These are phyloP conservation scores for Colletotrichum sp. DNA, from an alignment of 2,329 filamentous ascomycete species.

Conservation along the genomic window DNA sequence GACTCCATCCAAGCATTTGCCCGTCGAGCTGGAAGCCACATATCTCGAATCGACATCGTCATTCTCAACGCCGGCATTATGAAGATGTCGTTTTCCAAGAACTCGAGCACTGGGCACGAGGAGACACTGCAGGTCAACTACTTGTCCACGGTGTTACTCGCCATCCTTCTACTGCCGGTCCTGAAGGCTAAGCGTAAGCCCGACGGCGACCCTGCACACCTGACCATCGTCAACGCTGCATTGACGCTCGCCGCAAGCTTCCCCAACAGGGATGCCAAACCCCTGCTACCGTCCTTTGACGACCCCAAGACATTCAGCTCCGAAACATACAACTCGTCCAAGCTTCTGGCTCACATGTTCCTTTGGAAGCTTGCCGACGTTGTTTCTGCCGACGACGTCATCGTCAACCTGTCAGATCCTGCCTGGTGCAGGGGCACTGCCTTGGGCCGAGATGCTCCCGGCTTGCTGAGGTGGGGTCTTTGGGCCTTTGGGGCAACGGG, in stretches of 20 bases:
- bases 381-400: slow-evolving; percentile 41
- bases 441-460: slow-evolving; percentile 35
- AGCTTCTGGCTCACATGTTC: slow-evolving; percentile 38
- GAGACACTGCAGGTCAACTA: slow-evolving; percentile 45
- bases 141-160: slow-evolving; percentile 37
- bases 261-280: background rate
- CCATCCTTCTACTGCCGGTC: slow-evolving; percentile 35
- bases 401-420: slow-evolving; percentile 54
- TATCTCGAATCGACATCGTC: slow-evolving; percentile 45
- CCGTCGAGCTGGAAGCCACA: slow-evolving; percentile 34
- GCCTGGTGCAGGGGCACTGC: slow-evolving; percentile 46
- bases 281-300: slow-evolving; percentile 32
- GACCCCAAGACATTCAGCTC: slow-evolving; percentile 25
- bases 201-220: background rate
- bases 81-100: slow-evolving; percentile 24
- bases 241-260: slow-evolving; percentile 2
- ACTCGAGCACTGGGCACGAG: slow-evolving; percentile 40
- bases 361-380: slow-evolving; percentile 37
- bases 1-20: slow-evolving; percentile 48
- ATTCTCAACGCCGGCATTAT: slow-evolving; percentile 50
- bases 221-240: slow-evolving; percentile 34
- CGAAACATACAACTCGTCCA: slow-evolving; percentile 28
- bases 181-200: slow-evolving; percentile 29
- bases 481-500: slow-evolving; percentile 16
- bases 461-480: background rate